phyloP scores from a whole-genome alignment of 345 rosid species.

The Erodium maritimum region DNA sequence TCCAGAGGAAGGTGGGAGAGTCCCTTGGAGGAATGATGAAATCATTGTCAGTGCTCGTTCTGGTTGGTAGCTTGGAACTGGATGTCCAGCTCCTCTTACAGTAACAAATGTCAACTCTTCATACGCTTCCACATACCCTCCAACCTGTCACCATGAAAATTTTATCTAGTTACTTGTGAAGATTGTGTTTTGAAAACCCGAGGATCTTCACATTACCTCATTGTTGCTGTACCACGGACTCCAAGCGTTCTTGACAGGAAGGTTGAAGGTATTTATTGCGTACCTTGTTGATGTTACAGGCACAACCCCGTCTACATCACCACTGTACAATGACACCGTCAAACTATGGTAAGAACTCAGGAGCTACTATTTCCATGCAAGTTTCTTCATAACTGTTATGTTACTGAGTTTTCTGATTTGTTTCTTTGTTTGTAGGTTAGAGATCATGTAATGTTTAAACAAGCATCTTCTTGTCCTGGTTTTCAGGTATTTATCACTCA shows the following conservation, averaged over 20 bases:
- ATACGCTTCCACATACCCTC: constrained; percentile 37
- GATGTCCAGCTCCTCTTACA: constrained; percentile 37
- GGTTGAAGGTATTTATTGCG: constrained; percentile 11
- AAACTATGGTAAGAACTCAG: too few relatives aligned
- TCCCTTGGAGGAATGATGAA: constrained; percentile 31
- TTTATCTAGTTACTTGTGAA: background rate
- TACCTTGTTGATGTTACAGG: constrained; percentile 18
- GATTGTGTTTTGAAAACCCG: background rate
- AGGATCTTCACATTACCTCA: constrained; percentile 21
- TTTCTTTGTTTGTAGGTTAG: too few relatives aligned
- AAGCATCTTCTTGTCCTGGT: background rate
- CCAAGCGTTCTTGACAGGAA: constrained; percentile 17
- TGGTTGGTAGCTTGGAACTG: constrained; percentile 43
- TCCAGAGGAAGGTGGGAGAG: constrained; percentile 15
- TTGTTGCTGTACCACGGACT: constrained; percentile 24
- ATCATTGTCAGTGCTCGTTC: constrained; percentile 27
- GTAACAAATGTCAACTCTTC: constrained; percentile 24
- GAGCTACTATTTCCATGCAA: too few relatives aligned
- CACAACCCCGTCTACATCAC: constrained; percentile 15
- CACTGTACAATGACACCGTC: constrained; percentile 6
- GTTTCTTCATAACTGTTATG: background rate
- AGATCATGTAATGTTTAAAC: background rate
- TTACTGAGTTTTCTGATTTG: too few relatives aligned
- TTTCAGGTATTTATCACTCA: background rate
- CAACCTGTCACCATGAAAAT: constrained; percentile 21